These are phyloP conservation scores for Staphylotrichum tortipilum DNA, from an alignment of 495 filamentous ascomycete genomes.

Conservation along the genomic window DNA sequence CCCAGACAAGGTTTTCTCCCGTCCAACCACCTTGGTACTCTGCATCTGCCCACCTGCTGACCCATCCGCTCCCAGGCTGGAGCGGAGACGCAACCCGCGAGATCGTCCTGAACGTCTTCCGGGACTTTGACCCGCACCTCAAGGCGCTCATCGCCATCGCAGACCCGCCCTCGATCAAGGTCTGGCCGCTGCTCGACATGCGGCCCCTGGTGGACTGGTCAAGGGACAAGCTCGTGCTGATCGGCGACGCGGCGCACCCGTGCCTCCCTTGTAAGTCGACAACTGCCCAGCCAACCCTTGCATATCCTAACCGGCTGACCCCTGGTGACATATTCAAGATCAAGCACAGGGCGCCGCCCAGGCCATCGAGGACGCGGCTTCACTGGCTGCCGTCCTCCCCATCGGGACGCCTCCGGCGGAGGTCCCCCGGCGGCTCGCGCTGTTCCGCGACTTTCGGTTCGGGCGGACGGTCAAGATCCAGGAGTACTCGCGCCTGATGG, in stretches of 20 bases:
- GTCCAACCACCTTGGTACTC: too few relatives aligned
- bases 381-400: conserved; percentile 45
- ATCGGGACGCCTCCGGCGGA: conserved; percentile 30
- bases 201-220: conserved; percentile 46
- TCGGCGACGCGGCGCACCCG: conserved; percentile 59
- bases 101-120: conserved; percentile 41
- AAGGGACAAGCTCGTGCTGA: conserved; percentile 38
- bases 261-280: conserved; percentile 38
- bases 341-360: conserved; percentile 49
- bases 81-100: conserved; percentile 39
- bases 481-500: conserved; percentile 41
- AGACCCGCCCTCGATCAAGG: conserved; percentile 40
- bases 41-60: too few relatives aligned
- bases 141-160: conserved; percentile 39
- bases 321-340: conserved; percentile 16
- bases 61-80: conserved; percentile 31
- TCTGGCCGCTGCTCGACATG: conserved; percentile 55
- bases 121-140: conserved; percentile 41
- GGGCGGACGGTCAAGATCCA: conserved; percentile 49
- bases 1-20: neutral
- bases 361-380: conserved; percentile 54
- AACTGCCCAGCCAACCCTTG: neutral
- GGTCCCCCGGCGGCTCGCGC: conserved; percentile 38
- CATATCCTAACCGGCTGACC: neutral
- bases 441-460: conserved; percentile 48